A percentile compares a stretch with the other conserved stretches of the same genome.
Evolutionary conservation across 768 basidiomycete species (phyloP).

Genomic region (Tylopilus felleus): DNA sequence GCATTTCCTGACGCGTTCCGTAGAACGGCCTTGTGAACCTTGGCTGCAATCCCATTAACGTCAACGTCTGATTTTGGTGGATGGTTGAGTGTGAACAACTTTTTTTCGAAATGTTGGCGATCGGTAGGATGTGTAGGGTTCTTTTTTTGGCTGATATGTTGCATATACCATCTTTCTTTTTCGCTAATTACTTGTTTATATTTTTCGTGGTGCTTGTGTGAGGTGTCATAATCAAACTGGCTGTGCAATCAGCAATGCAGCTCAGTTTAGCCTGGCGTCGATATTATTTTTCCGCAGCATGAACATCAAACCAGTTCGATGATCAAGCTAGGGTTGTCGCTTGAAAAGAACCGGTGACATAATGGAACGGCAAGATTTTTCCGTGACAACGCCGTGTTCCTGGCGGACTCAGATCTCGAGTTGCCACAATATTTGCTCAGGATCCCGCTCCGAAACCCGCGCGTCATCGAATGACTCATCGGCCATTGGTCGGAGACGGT

Average conservation of each 20-base stretch:
- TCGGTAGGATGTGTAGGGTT: background rate
- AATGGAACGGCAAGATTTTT: background rate
- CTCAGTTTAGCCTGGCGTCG: no score
- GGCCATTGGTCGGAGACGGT: no score
- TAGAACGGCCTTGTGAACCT: constrained; percentile 3
- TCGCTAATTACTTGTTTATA: no score
- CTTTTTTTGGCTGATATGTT: background rate
- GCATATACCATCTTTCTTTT: background rate
- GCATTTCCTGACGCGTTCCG: background rate
- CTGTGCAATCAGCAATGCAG: no score
- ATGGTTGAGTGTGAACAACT: background rate
- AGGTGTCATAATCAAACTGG: no score
- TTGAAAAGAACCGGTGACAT: background rate
- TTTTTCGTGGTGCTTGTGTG: background rate
- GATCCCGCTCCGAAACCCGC: no score
- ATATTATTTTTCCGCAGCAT: no score
- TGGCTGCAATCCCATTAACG: constrained; percentile 3
- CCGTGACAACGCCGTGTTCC: no score
- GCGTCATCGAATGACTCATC: no score
- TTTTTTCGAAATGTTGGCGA: background rate
- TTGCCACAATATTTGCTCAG: no score
- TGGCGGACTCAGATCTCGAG: no score
- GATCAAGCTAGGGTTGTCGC: background rate
- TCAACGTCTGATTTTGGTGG: background rate
- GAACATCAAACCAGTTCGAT: background rate